Base-by-base conservation (phyloP, 2,329 filamentous ascomycete genomes). In the Rugonectria rugulosa region DNA sequence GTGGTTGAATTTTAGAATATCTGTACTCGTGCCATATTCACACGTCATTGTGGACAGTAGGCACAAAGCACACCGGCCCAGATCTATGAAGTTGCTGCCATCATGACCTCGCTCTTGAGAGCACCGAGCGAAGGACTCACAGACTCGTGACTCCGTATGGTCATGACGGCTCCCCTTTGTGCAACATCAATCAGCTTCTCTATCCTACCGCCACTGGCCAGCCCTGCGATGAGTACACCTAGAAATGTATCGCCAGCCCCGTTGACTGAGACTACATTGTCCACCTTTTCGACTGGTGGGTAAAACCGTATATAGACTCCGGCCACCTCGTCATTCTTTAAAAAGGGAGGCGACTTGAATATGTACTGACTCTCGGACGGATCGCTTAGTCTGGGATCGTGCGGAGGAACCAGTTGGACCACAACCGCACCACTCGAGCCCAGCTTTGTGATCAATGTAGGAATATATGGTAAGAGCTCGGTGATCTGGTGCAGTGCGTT, bases 181-280 rank as follows among this genome's bases (percentile, higher is more conserved):
- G 93, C 94, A 29, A 95, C 74, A 54, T 87, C 80, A n/a, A 99
- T 79, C 50, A 95, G 72, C 41, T 88, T 81, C 67, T 86, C 75
- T 55, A 84, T 70, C 57, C 75, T 75, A 3, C 79, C 81, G 0
- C 82, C 82, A 66, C 81, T 83, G 0, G 87, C 87, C 62, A 98
- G 71, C 0, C 90, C 91, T 2, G 92, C 89, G 14, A 97, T 78
- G 52, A 97, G 65, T 12, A 92, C 89, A 0, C 94, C 95, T 7
- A 96, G 79, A 71, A 98, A 93, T 0, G 95, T 97, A 74, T 99
- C 95, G 0, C 95, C 95, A 3, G 92, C 92, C 0, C 94, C 95
- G 71, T 98, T 98, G 9, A 98, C 94, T 41, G 92, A 97, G 2
- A 94, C 86, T 2, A 96, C 80, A 21, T 95, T 86, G 17, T 82